Evolutionary conservation across 371 early-diverging fungal genomes (phyloP), one percentile per base, ranked within the genome.

Genomic region (Mortierella sp.): DNA sequence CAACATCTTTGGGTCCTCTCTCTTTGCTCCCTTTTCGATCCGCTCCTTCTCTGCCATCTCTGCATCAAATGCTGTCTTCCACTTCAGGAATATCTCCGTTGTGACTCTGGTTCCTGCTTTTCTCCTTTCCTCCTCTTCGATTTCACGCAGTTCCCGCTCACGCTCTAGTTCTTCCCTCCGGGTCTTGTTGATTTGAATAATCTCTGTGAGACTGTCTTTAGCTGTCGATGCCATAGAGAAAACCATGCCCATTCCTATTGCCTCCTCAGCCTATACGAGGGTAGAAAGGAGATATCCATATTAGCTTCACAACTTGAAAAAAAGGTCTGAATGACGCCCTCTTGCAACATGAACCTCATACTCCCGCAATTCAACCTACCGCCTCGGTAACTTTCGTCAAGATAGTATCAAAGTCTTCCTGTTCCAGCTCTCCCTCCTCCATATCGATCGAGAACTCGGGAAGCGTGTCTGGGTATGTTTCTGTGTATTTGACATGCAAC

Each of bases 161-260:
- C 90, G 92, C 18, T 84, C 88, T 11, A 84, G 87, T 22, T 84
- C 85, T 65, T 89, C 91, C 45, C 85, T 74, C 14, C 83, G 86
- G 49, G 84, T 88, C 62, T 88, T 84, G 37, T 89, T 88, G 51
- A 88, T 89, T 24, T 79, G 52, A 18, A 95, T 84, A 28, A 93
- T 83, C 65, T 89, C 87, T 65, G 91, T 92, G 30, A 96, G 78
- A 9, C 75, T 83, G 71, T 97, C 97, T 78, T 95, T 95, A 24
- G 95, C 88, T 0, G 85, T 77, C 24, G 95, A 89, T 5, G 92
- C 94, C 89, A 98, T 88, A 12, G 93, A 89, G 77, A 97, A 98
- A 32, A 96, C 90, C 95, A 96, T 95, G 37, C 91, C 96, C 96
- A 97, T 97, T 24, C 98, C 98, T 62, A 94, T 73, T 64, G 91